Evolutionary conservation across 2,329 filamentous ascomycete genomes (phyloP).

Genomic region (Diaporthe longicolla): DNA sequence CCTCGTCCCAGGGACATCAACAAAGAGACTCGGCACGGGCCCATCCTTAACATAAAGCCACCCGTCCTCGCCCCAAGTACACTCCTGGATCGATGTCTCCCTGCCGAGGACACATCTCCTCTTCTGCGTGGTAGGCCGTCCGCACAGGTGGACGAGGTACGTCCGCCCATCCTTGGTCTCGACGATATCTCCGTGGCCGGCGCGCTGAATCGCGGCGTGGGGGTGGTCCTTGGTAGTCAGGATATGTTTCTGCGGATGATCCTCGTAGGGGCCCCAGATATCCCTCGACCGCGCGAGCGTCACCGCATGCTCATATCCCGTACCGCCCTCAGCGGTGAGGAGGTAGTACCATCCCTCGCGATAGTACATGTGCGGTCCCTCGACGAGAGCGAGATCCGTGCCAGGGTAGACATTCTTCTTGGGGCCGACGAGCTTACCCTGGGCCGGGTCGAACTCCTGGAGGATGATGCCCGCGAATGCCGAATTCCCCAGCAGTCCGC

Average conservation of each 20-base stretch:
- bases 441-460: constrained; percentile 68
- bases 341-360: constrained; percentile 72
- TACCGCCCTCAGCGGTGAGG: constrained; percentile 72
- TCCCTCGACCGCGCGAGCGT: constrained; percentile 68
- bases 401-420: constrained; percentile 69
- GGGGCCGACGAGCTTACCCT: constrained; percentile 67
- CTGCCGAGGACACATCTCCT: constrained; percentile 68
- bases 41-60: constrained; percentile 75
- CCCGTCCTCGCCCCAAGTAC: constrained; percentile 70
- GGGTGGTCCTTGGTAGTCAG: constrained; percentile 67
- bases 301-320: constrained; percentile 72
- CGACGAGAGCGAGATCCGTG: constrained; percentile 67
- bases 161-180: constrained; percentile 67
- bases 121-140: constrained; percentile 65
- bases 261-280: constrained; percentile 74
- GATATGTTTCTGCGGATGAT: constrained; percentile 70
- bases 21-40: constrained; percentile 66
- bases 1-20: constrained; percentile 64
- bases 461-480: constrained; percentile 70
- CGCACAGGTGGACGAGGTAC: constrained; percentile 67
- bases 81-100: constrained; percentile 72
- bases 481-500: constrained; percentile 47
- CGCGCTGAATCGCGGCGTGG: constrained; percentile 63
- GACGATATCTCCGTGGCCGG: constrained; percentile 68
- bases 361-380: constrained; percentile 72